Evolutionary conservation across 352 stramenopile species (phyloP).

Genomic region (Ochromonadaceae sp.): DNA sequence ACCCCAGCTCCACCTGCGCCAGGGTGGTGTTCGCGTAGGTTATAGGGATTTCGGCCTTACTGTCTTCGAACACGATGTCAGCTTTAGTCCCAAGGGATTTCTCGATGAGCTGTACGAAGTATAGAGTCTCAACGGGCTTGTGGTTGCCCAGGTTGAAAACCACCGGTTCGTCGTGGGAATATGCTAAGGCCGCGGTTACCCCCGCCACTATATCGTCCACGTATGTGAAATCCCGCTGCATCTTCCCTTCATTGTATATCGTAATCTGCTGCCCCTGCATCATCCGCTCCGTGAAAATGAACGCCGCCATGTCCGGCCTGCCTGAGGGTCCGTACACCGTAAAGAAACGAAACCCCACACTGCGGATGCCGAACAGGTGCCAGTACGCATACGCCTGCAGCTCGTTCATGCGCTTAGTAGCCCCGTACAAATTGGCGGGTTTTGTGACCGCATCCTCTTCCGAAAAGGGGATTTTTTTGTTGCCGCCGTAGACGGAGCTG

Average conservation of each 20-base stretch:
- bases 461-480: conserved; percentile 52
- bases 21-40: too few relatives aligned
- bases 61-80: too few relatives aligned
- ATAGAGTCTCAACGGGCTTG: conserved; percentile 42
- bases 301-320: conserved; percentile 72
- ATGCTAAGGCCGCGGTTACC: conserved; percentile 37
- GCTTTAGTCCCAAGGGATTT: conserved; percentile 53
- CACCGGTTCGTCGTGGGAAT: conserved; percentile 35
- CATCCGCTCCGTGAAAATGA: conserved; percentile 76
- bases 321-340: conserved; percentile 79
- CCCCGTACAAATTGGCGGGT: conserved; percentile 66
- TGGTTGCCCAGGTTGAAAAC: conserved; percentile 67
- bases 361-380: conserved; percentile 68
- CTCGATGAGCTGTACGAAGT: conserved; percentile 61
- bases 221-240: conserved; percentile 63
- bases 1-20: too few relatives aligned
- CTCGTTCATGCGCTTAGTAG: conserved; percentile 81
- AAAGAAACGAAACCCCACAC: conserved; percentile 79
- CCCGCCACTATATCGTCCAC: conserved; percentile 86
- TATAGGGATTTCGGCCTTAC: too few relatives aligned
- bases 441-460: conserved; percentile 67
- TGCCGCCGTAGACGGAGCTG: conserved; percentile 71
- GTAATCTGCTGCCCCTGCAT: conserved; percentile 46
- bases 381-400: conserved; percentile 74
- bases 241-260: conserved; percentile 54